phyloP scores from a whole-genome alignment of 495 filamentous ascomycete species.

The Trichoderma virens region DNA sequence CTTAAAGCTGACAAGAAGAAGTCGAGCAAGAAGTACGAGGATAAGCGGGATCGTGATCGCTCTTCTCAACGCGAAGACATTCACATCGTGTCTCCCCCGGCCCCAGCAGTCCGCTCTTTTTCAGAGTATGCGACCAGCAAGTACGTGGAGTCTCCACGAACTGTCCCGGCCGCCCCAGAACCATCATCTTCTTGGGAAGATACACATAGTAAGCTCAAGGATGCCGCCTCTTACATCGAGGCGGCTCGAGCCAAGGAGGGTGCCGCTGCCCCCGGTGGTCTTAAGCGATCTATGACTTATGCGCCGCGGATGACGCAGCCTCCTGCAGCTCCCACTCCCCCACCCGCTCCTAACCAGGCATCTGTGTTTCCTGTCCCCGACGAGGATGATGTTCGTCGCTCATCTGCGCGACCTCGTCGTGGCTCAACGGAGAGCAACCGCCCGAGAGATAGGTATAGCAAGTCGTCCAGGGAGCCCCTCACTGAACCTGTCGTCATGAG shows the following conservation, averaged over 20 bases:
- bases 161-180: conserved; percentile 13
- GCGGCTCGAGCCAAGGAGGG: conserved; percentile 20
- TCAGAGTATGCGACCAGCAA: neutral
- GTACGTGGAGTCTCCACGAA: conserved; percentile 12
- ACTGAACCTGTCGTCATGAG: conserved; percentile 17
- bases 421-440: conserved; percentile 36
- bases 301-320: conserved; percentile 20
- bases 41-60: conserved; percentile 19
- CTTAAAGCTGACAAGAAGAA: conserved; percentile 35
- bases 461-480: conserved; percentile 23
- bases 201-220: conserved; percentile 19
- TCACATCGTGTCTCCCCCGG: conserved; percentile 10
- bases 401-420: conserved; percentile 22
- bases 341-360: conserved; percentile 21
- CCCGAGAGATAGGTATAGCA: conserved; percentile 27
- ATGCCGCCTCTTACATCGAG: conserved; percentile 21
- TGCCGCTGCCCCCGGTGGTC: conserved; percentile 18
- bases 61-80: conserved; percentile 5
- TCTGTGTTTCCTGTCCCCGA: conserved; percentile 16
- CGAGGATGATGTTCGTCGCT: conserved; percentile 21
- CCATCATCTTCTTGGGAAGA: conserved; percentile 15
- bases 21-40: conserved; percentile 32
- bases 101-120: conserved; percentile 7
- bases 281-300: conserved; percentile 22
- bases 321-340: conserved; percentile 28